A percentile compares a stretch with the other conserved stretches of the same genome.
Evolutionary conservation across 2,329 filamentous ascomycete genomes (phyloP).

Genomic region (Penicillium concentricum): DNA sequence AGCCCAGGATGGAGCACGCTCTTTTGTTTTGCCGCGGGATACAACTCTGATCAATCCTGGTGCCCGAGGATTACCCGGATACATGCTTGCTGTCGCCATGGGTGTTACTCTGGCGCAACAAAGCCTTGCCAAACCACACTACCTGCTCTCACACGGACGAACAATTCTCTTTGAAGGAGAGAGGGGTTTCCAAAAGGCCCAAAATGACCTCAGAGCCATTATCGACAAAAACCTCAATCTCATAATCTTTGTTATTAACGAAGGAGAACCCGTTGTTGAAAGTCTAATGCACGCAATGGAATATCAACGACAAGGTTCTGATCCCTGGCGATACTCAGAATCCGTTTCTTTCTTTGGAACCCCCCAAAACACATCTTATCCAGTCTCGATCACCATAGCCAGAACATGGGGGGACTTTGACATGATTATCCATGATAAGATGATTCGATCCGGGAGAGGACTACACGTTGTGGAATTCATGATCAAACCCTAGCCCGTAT

Average conservation of each 20-base stretch:
- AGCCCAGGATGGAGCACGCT: too few relatives aligned
- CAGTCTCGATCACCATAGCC: not conserved
- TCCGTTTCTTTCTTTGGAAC: slow-evolving; percentile 1
- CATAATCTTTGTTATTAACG: not conserved
- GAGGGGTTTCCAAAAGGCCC: not conserved
- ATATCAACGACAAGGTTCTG: not conserved
- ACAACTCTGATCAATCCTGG: not conserved
- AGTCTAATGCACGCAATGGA: not conserved
- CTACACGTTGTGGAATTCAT: not conserved
- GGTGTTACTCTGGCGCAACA: not conserved
- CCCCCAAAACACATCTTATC: not conserved
- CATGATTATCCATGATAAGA: not conserved
- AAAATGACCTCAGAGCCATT: not conserved
- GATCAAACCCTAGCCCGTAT: not conserved
- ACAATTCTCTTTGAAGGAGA: not conserved
- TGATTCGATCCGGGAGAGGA: not conserved
- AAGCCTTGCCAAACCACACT: too few relatives aligned
- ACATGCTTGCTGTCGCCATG: not conserved
- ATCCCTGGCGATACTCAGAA: not conserved
- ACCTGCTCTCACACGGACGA: too few relatives aligned
- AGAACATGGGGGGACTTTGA: not conserved
- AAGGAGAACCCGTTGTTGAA: not conserved
- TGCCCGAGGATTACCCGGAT: not conserved
- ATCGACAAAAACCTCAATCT: not conserved
- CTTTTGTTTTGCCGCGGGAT: not conserved